A percentile compares a stretch with the other conserved stretches of the same genome.
phyloP scores from a whole-genome alignment of 1,139 yeast species.

The Kodamaea sp. region DNA sequence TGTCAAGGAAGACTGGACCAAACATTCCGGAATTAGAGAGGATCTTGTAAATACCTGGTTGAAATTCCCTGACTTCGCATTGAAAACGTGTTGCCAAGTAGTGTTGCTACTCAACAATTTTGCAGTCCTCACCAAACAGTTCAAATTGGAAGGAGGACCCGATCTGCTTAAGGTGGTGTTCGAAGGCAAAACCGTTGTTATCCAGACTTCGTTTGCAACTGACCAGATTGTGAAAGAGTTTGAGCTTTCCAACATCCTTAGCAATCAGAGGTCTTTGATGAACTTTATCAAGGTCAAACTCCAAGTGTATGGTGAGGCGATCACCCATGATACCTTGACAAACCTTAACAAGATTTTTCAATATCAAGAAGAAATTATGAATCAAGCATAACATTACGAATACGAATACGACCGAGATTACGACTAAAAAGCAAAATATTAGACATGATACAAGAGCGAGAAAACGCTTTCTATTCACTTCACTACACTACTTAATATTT shows the following conservation, averaged over 20 bases:
- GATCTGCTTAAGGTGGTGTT: slow-evolving; percentile 1
- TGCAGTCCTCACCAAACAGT: slow-evolving; percentile 21
- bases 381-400: not conserved
- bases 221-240: slow-evolving; percentile 11
- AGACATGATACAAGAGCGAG: too few relatives aligned
- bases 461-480: too few relatives aligned
- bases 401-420: not conserved
- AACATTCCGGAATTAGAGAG: slow-evolving; percentile 22
- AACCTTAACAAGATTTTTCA: slow-evolving; percentile 23
- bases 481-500: too few relatives aligned
- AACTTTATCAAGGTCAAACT: slow-evolving; percentile 22
- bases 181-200: not conserved
- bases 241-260: slow-evolving; percentile 13
- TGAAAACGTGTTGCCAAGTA: slow-evolving; percentile 25
- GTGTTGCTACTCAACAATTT: slow-evolving; percentile 31
- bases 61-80: slow-evolving; percentile 35
- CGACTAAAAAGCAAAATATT: too few relatives aligned
- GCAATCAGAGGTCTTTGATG: slow-evolving; percentile 18
- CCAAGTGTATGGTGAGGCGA: slow-evolving; percentile 14
- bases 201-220: not conserved
- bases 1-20: slow-evolving; percentile 20
- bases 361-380: slow-evolving; percentile 18
- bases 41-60: slow-evolving; percentile 39
- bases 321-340: slow-evolving; percentile 17
- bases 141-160: slow-evolving; percentile 4